Conservation (phyloP, 2,329 filamentous ascomycete species). For the Blastomyces percursus region DNA sequence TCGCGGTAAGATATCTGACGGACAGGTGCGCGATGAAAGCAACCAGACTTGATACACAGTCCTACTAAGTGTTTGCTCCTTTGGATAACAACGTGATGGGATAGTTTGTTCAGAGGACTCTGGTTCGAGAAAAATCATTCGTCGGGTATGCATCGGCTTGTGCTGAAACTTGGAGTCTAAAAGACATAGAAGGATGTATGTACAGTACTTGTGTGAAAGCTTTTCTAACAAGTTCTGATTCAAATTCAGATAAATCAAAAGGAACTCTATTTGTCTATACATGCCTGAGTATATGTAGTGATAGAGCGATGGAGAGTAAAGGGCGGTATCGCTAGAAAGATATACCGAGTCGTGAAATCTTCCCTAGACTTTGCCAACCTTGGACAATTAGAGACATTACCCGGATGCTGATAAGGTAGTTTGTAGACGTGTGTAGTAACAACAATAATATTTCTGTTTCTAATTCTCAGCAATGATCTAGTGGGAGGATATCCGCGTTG, state of each 20-base stretch:
- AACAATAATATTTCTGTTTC: not conserved
- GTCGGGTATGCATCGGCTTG: not conserved
- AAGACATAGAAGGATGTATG: not conserved
- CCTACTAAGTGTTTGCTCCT: not conserved
- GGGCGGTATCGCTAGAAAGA: not conserved
- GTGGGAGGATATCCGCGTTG: not conserved
- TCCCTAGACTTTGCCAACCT: not conserved
- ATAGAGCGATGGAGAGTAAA: not conserved
- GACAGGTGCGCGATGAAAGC: not conserved
- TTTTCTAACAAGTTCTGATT: too few relatives aligned
- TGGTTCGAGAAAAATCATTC: not conserved
- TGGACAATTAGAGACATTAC: not conserved
- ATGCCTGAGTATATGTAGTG: not conserved
- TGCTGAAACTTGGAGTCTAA: not conserved
- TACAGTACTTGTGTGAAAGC: not conserved
- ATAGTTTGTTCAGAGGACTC: not conserved
- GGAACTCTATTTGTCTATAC: too few relatives aligned
- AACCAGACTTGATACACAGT: not conserved
- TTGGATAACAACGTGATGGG: not conserved
- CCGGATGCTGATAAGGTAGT: not conserved
- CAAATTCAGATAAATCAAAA: too few relatives aligned
- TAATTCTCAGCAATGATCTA: not conserved
- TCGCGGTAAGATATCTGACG: not conserved
- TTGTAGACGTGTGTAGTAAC: not conserved
- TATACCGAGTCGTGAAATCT: not conserved